Evolutionary conservation across 2,329 filamentous ascomycete genomes (phyloP).

Genomic region (Cercospora berteroae): DNA sequence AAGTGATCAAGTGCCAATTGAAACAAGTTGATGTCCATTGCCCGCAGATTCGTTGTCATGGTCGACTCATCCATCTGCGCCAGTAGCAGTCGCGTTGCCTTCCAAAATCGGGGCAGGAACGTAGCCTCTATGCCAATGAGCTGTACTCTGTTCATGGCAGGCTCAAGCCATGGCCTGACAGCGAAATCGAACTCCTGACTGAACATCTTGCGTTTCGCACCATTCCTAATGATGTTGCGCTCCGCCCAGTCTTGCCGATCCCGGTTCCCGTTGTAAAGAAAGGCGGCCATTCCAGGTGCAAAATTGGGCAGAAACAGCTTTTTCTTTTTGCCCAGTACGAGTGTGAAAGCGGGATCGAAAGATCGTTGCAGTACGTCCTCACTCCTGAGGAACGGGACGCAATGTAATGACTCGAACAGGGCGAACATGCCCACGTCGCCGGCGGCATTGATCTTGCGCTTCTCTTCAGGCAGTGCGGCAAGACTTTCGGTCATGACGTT

Average conservation of each 20-base stretch:
- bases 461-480: conserved; percentile 47
- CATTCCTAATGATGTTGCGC: conserved; percentile 60
- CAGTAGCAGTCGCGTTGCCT: conserved; percentile 71
- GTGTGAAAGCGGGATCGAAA: conserved; percentile 80
- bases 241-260: conserved; percentile 66
- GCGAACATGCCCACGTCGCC: conserved; percentile 67
- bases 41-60: conserved; percentile 74
- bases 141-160: conserved; percentile 63
- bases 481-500: conserved; percentile 43
- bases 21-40: conserved; percentile 69
- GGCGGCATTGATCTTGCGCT: conserved; percentile 52
- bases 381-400: conserved; percentile 68
- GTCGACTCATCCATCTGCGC: conserved; percentile 68
- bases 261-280: conserved; percentile 73
- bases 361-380: conserved; percentile 54
- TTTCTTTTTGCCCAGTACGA: conserved; percentile 70
- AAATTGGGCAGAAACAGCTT: conserved; percentile 73
- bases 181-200: conserved; percentile 83
- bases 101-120: conserved; percentile 73
- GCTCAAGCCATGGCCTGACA: conserved; percentile 69
- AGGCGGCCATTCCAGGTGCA: conserved; percentile 78
- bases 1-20: conserved; percentile 64
- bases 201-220: conserved; percentile 61
- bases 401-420: conserved; percentile 86
- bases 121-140: conserved; percentile 52